Base-by-base conservation (phyloP, 2,329 filamentous ascomycete genomes). In the Ophiostoma himal-ulmi region DNA sequence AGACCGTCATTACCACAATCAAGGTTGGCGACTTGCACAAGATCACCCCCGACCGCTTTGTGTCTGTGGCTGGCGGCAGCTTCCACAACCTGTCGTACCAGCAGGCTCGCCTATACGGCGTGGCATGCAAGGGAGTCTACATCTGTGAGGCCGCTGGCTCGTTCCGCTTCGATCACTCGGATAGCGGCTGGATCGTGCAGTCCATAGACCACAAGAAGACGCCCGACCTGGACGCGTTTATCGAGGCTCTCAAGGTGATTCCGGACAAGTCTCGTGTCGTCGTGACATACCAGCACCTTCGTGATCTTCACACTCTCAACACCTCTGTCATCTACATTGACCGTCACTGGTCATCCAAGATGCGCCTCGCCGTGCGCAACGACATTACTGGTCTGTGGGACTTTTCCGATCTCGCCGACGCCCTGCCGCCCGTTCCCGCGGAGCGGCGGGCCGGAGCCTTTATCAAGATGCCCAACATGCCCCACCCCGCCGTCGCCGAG, bases 81-180 rank as follows among this genome's bases (percentile, higher is more conserved):
- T 98, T 99, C 83, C 96, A 99, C 81, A 88, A 96, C 78, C 83
- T 99, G 22, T 99, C 96, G 0, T 99, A 99, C 79, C 95, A 99
- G 78, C 94, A 98, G 80, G 93, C 95, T n/a, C 89, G 95, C 11
- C 86, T 97, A 5, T 98, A 97, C 78, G 94, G 94, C 44, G 94
- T 99, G 71, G 89, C 94, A 11, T 91, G 93, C 75, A 90, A 93
- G 78, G 95, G 95, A 44, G 93, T 99, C 22, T 99, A 92, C 78
- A 91, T 98, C 71, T 98, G 94, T 77, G 95, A 99, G 80, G 92
- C 94, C 5, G 91, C 92, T 1, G 95, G 95, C 2, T 97, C 95
- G 0, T 99, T 98, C 84, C 90, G 94, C 68, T 92, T 99, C 74
- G 95, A 98, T 74, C 94, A 89, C 75, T 91, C 91, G 14, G 90